Base-by-base conservation (phyloP, 192 early-diverging fungal genomes). In the Coemansia umbellata region DNA sequence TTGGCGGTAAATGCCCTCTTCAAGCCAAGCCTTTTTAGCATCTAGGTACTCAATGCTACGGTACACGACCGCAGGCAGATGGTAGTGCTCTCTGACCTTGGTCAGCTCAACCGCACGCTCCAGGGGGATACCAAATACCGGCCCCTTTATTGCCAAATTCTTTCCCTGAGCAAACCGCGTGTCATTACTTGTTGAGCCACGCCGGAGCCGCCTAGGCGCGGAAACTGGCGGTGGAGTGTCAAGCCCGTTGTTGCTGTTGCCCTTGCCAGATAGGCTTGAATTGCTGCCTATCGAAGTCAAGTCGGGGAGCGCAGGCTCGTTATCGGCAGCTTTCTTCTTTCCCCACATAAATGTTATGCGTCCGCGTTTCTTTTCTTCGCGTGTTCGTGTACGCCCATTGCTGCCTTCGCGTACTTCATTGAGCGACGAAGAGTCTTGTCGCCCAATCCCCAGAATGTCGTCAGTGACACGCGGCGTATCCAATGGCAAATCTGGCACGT, bases 11-110 rank as follows among this genome's bases (percentile, higher is more conserved):
- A 98, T 87, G 4, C 96, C 96, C 71, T 97, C 94, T 54, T 98
- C 96, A 18, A 88, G 60, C 44, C 78, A 83, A 7, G 94, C 95
- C 61, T 90, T 87, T 63, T 88, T 89, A 3, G 85, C 82, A 65
- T 98, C 95, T 42, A 98, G 64, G 56, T 91, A 98, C 78, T 98
- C 94, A 47, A 98, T 93, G 56, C 94, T 96, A 15, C 96, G 78
- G 69, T 87, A 96, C 2, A 98, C 87, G 26, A 98, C 83, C 3
- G 93, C 86, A 17, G 96, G 96, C 15, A 97, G 76, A 24, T 86
- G 83, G 63, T 89, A 86, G 8, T 81, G 83, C 35, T 93, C 92
- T 23, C 80, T 79, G 18, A 94, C 75, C 19, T 79, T 69, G 5
- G 88, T 85, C 10, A 84, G 63, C 7, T 84, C 80, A 2, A 97